phyloP scores from a whole-genome alignment of 352 stramenopile species.

The Albugo candida region DNA sequence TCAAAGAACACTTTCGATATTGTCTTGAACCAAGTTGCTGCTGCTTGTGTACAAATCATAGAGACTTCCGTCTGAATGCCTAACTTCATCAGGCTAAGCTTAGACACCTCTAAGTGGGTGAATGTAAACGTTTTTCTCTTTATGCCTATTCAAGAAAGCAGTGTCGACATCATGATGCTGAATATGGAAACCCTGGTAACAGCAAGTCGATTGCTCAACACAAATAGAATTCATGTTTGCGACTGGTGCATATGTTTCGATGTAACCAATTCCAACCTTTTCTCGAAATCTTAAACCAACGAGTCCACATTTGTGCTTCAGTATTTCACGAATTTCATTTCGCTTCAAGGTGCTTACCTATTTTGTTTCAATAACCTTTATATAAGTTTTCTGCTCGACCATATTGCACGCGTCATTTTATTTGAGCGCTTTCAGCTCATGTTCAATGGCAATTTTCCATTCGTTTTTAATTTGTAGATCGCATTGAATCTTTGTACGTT shows the following conservation, averaged over 20 bases:
- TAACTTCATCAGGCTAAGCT: background rate
- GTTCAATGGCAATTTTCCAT: slow-evolving; percentile 3
- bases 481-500: background rate
- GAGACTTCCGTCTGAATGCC: slow-evolving; percentile 4
- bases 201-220: slow-evolving; percentile 10
- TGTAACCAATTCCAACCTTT: slow-evolving; percentile 8
- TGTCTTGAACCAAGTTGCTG: slow-evolving; percentile 12
- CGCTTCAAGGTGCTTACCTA: slow-evolving; percentile 7
- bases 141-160: slow-evolving; percentile 4
- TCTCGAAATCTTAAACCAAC: slow-evolving; percentile 12
- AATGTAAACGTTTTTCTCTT: slow-evolving; percentile 9
- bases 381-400: background rate
- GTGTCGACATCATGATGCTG: slow-evolving; percentile 8
- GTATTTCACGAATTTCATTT: slow-evolving; percentile 3
- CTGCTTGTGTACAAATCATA: slow-evolving; percentile 20
- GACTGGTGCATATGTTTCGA: slow-evolving; percentile 13
- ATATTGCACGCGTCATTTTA: slow-evolving; percentile 10
- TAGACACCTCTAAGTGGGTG: background rate
- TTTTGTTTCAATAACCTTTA: slow-evolving; percentile 1
- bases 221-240: slow-evolving; percentile 9
- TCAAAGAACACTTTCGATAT: slow-evolving; percentile 8
- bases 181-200: slow-evolving; percentile 3
- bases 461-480: background rate
- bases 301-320: slow-evolving; percentile 12
- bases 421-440: slow-evolving; percentile 2